Base-by-base conservation (phyloP, 495 filamentous ascomycete genomes). In the Rostrohypoxylon terebratum region DNA sequence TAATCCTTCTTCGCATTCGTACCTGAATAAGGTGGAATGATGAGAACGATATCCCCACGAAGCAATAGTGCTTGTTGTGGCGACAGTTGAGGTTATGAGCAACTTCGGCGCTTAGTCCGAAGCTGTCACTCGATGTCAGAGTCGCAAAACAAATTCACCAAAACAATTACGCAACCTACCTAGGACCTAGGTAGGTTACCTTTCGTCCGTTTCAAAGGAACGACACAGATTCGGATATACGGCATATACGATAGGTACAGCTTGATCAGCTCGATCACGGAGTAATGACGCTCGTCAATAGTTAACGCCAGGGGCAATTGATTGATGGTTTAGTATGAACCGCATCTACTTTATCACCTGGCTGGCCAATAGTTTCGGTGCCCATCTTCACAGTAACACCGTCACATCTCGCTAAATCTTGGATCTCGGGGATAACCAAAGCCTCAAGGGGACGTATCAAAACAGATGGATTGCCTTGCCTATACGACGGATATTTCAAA, bases 311-410 rank as follows among this genome's bases (percentile, higher is more conserved):
- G 71, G 64, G 47, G 66, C 48, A 6, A 42, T 48, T 48, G 45
- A 66, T 60, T 28, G 28, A 28, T 28, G 28, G 6, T 28, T 28
- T 64, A 65, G 48, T 61, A 44, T 38, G 63, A 65, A 69, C 53
- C 55, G 36, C 40, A 45, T 36, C 40, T 20, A 61, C 53, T 60
- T 31, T 45, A 69, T 69, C 57, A 69, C 71, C 66, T 61, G 58
- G 13, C 57, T 18, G 55, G 14, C 60, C 71, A 69, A 73, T 73
- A 69, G 71, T 73, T 36, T 65, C 60, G 38, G 20, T 57, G 54
- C 60, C 70, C 65, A 65, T 60, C 36, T 45, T 25, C 40, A 42
- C 36, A 51, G 55, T 69, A 62, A 23, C 58, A 73, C 61, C 40
- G 16, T 59, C 71, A 62, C 57, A 44, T 48, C 57, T 59, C 54